Conservation (phyloP, 73 alveolate species). For the Stentor roeselii region DNA sequence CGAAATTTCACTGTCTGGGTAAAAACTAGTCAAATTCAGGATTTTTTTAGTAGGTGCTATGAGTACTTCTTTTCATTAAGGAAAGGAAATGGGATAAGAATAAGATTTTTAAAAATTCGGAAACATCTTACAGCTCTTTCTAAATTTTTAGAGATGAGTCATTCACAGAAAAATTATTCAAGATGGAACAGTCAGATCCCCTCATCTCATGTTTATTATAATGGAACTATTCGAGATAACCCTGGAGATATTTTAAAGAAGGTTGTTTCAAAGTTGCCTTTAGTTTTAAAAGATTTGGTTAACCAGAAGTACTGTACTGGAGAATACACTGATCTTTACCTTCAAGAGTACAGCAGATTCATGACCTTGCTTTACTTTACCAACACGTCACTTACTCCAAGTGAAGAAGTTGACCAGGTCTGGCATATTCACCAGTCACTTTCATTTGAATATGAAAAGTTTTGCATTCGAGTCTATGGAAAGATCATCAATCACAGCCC, state of each 20-base stretch:
- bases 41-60: no score
- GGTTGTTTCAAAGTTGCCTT: background rate
- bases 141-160: background rate
- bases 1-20: background rate
- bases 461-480: background rate
- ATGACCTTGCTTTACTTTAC: background rate
- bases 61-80: background rate
- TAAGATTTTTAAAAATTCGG: no score
- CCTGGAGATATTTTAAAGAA: background rate
- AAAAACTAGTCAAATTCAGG: background rate
- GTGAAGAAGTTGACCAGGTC: slow-evolving; percentile 7
- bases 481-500: background rate
- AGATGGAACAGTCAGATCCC: background rate
- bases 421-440: background rate
- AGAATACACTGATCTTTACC: background rate
- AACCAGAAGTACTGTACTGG: background rate
- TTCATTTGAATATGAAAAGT: background rate
- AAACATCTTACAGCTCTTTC: background rate
- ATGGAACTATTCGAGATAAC: background rate
- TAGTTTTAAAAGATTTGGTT: background rate
- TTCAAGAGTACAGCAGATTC: background rate
- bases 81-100: no score
- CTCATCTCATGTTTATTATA: background rate
- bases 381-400: background rate
- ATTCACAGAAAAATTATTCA: background rate